Conservation (phyloP, 2,329 filamentous ascomycete species). For the Aspergillus tamarii region DNA sequence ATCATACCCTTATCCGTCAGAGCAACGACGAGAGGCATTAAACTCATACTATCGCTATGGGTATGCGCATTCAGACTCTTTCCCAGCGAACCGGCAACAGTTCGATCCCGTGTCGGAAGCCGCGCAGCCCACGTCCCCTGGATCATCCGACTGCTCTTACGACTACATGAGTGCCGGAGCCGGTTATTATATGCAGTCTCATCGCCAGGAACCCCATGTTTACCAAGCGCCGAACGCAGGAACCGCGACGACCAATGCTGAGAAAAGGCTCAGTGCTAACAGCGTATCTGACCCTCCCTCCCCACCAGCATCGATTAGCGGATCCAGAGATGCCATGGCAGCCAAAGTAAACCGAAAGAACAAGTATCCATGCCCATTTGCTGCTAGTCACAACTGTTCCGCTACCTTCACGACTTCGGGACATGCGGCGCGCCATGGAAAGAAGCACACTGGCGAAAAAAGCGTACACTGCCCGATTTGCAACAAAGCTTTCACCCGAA, state of each 20-base stretch:
- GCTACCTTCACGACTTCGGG: conserved; percentile 70
- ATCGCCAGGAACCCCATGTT: conserved; percentile 30
- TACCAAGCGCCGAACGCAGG: conserved; percentile 27
- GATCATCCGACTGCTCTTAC: conserved; percentile 39
- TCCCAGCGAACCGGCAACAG: conserved; percentile 27
- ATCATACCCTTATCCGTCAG: conserved; percentile 25
- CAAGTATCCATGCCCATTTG: conserved; percentile 68
- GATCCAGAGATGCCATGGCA: conserved; percentile 26
- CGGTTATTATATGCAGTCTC: conserved; percentile 30
- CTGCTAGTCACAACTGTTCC: conserved; percentile 60
- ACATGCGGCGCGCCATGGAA: conserved; percentile 68
- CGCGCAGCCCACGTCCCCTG: conserved; percentile 32
- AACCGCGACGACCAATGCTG: conserved; percentile 18
- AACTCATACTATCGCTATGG: conserved; percentile 25
- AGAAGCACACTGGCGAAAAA: conserved; percentile 71
- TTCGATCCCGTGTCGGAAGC: conserved; percentile 32
- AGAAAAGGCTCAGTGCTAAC: conserved; percentile 28
- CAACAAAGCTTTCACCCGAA: conserved; percentile 69
- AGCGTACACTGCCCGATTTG: conserved; percentile 69
- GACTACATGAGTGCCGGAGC: conserved; percentile 30
- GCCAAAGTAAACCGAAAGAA: conserved; percentile 55
- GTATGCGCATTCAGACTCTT: conserved; percentile 29
- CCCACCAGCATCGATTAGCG: conserved; percentile 29
- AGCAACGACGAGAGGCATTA: conserved; percentile 21
- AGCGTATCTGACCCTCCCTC: conserved; percentile 32